A percentile compares a stretch with the other conserved stretches of the same genome.
These are phyloP conservation scores for Aspergillus phoenicis DNA, from an alignment of 2,329 filamentous ascomycete species.

Conservation along the genomic window DNA sequence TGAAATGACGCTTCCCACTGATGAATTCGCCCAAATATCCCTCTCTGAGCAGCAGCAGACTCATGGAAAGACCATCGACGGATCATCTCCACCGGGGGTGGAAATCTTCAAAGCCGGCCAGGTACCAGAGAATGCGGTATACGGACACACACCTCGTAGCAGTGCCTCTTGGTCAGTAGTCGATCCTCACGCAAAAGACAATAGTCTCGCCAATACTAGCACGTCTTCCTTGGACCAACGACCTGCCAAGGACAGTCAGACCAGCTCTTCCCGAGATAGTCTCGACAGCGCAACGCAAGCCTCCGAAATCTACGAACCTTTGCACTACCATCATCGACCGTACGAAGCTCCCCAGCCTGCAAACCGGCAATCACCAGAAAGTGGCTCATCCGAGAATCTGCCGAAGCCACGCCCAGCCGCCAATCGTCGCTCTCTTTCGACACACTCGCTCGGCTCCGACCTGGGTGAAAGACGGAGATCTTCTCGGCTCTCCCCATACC, in stretches of 20 bases:
- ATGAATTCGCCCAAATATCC: constrained; percentile 31
- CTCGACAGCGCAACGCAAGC: constrained; percentile 37
- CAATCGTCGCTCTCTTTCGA: constrained; percentile 68
- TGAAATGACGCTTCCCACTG: constrained; percentile 27
- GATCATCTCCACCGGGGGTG: constrained; percentile 27
- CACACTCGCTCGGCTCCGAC: constrained; percentile 76
- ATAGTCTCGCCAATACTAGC: constrained; percentile 22
- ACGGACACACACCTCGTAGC: constrained; percentile 37
- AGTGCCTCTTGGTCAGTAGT: constrained; percentile 41
- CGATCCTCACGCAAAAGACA: constrained; percentile 30
- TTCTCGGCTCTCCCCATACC: constrained; percentile 52
- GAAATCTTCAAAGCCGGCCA: constrained; percentile 28
- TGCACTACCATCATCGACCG: constrained; percentile 56
- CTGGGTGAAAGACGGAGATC: constrained; percentile 64
- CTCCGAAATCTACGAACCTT: constrained; percentile 47
- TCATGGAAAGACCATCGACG: constrained; percentile 21
- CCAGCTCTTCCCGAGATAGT: constrained; percentile 40
- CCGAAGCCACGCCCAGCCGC: constrained; percentile 62
- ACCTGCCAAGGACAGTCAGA: constrained; percentile 26
- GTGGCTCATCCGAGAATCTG: constrained; percentile 50
- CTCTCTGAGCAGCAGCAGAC: constrained; percentile 26
- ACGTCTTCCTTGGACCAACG: constrained; percentile 31
- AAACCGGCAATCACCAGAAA: constrained; percentile 31
- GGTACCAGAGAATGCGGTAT: constrained; percentile 14
- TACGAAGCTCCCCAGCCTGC: constrained; percentile 41